phyloP scores from a whole-genome alignment of 1,284 basidiomycete genomes.

The Ganoderma resinaceum region DNA sequence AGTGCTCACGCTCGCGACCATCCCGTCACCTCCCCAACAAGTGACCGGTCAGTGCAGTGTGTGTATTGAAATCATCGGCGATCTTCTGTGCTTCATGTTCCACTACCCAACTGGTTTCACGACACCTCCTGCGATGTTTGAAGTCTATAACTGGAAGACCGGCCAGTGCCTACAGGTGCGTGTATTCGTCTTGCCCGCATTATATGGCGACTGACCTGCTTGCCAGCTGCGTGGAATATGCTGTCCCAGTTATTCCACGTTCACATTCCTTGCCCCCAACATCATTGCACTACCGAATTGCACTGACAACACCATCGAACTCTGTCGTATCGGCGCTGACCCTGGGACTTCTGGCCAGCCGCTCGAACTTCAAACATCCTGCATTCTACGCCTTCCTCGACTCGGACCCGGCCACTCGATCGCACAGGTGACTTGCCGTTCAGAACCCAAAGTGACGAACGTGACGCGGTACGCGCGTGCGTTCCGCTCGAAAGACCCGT shows the following conservation, averaged over 20 bases:
- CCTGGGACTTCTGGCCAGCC: constrained; percentile 6
- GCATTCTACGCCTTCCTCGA: constrained; percentile 28
- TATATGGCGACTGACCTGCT: no score
- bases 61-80: constrained; percentile 56
- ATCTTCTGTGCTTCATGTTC: constrained; percentile 37
- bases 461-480: constrained; percentile 13
- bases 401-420: constrained; percentile 18
- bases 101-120: constrained; percentile 29
- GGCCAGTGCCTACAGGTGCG: constrained; percentile 46
- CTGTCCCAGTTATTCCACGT: constrained; percentile 42
- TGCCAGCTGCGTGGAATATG: constrained; percentile 21
- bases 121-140: constrained; percentile 37
- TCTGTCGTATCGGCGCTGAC: constrained; percentile 27
- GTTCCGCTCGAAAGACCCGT: constrained; percentile 26
- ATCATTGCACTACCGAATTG: constrained; percentile 42
- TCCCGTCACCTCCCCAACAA: constrained; percentile 14
- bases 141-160: constrained; percentile 52
- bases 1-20: constrained; percentile 34
- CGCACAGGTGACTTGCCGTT: constrained; percentile 33
- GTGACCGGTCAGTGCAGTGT: constrained; percentile 40
- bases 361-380: constrained; percentile 20
- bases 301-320: constrained; percentile 30
- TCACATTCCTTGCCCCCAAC: constrained; percentile 49
- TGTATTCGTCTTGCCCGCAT: neutral
- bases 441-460: constrained; percentile 33